These are phyloP conservation scores for Cystobasidiaceae sp. DNA, from an alignment of 1,284 basidiomycete species.

Conservation along the genomic window DNA sequence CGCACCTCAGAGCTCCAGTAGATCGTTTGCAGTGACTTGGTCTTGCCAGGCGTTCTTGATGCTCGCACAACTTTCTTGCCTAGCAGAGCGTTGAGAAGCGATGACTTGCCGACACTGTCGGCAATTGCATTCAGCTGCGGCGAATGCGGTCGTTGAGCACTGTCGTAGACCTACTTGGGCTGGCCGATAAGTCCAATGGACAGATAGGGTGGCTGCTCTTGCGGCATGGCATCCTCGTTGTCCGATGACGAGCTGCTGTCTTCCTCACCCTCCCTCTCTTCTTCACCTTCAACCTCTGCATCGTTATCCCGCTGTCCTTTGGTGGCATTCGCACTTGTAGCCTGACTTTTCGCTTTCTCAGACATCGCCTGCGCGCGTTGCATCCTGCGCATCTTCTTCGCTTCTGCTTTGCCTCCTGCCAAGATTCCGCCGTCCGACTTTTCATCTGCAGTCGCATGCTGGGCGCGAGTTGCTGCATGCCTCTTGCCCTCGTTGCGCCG, in stretches of 20 bases:
- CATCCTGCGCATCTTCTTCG: conserved; percentile 13
- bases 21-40: conserved; percentile 58
- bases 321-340: too few species aligned
- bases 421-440: too few species aligned
- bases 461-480: too few species aligned
- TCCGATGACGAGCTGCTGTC: too few species aligned
- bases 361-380: conserved; percentile 34
- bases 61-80: conserved; percentile 74
- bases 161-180: conserved; percentile 28
- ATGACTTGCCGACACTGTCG: conserved; percentile 87
- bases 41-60: conserved; percentile 83
- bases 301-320: too few species aligned
- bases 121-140: too few species aligned
- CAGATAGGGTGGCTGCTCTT: conserved; percentile 50
- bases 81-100: conserved; percentile 81
- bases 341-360: too few species aligned
- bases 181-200: conserved; percentile 77
- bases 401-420: conserved; percentile 30
- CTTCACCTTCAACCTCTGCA: too few species aligned
- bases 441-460: too few species aligned
- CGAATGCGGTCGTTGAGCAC: neutral
- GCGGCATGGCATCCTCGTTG: too few species aligned
- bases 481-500: conserved; percentile 40
- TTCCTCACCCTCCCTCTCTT: neutral
- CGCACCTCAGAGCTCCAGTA: conserved; percentile 77